Base-by-base conservation (phyloP, 371 early-diverging fungal genomes). In the Syncephalastrum contaminatum region DNA sequence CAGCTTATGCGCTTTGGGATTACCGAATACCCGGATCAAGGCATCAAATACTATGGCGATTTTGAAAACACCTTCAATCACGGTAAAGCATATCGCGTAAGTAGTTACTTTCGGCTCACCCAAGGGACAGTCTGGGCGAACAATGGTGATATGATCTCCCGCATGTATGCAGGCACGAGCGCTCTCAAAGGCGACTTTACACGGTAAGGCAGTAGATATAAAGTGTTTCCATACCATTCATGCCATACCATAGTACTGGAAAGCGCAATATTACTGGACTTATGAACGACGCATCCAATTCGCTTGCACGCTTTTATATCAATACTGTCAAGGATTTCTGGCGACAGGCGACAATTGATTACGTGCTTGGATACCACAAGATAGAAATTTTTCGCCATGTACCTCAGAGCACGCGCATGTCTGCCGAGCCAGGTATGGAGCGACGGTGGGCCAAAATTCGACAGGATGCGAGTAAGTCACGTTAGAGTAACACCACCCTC, bases 131-230 rank as follows among this genome's bases (percentile, higher is more conserved):
- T 74, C 4, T 86, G 86, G 85, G 87, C 86, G 7, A 84, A 88
- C 61, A 86, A 88, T 51, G 87, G 87, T 6, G 86, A 85, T 53
- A 76, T 74, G 51, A 81, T 85, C 12, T 80, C 82, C 43, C 75
- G 81, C 15, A 84, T 81, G 70, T 88, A 86, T 57, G 83, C 85
- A 16, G 85, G 85, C 14, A 84, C 93, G 5, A 83, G 83, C 51
- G 90, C 91, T 3, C 64, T 90, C 52, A 88, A 89, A 54, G 83
- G 85, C 2, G 86, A 89, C 56, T 79, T 89, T 46, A 88, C 90
- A 14, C 63, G 80, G 72, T 70, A 70, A 53, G 19, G 16, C 4
- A 54, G 43, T 25, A 6, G 6, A 19, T 20, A 48, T 4, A 22
- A 53, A 3, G 42, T 48, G 13, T 6, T 40, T 40, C 7, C 1